A percentile compares a stretch with the other conserved stretches of the same genome.
These are phyloP conservation scores for Penicillium sp. DNA, from an alignment of 2,329 filamentous ascomycete genomes.

Conservation along the genomic window DNA sequence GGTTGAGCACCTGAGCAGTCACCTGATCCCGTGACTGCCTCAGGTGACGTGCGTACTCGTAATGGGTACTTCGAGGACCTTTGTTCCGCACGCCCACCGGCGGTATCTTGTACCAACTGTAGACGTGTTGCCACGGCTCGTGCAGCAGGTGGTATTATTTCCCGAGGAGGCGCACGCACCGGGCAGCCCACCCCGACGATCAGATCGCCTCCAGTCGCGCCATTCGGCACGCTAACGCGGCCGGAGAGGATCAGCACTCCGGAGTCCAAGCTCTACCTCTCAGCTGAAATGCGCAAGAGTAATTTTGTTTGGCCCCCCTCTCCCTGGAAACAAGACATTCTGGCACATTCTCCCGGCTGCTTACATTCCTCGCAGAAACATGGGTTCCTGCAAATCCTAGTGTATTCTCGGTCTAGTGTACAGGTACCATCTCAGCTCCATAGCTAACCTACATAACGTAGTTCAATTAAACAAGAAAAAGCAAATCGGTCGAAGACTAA, in stretches of 20 bases:
- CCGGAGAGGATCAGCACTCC: conserved; percentile 22
- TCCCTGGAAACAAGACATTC: conserved; percentile 10
- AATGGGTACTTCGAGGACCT: too few species aligned
- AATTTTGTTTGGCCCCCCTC: neutral
- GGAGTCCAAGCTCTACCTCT: conserved; percentile 6
- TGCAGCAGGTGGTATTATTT: too few species aligned
- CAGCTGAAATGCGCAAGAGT: neutral
- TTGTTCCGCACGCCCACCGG: too few species aligned
- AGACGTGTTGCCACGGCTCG: neutral
- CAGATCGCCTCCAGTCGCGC: conserved; percentile 21
- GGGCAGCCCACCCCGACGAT: conserved; percentile 10
- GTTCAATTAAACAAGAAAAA: neutral
- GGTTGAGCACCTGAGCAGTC: conserved; percentile 8
- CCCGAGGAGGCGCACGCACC: neutral
- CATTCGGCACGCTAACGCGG: conserved; percentile 17
- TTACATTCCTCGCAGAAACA: conserved; percentile 15
- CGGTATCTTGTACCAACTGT: too few species aligned
- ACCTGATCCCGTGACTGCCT: conserved; percentile 9
- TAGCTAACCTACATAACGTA: neutral
- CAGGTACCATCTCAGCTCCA: neutral
- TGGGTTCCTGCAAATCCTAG: conserved; percentile 18
- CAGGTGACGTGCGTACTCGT: neutral
- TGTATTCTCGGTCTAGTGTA: neutral
- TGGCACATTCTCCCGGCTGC: conserved; percentile 18
- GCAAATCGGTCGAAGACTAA: neutral